These are phyloP conservation scores for Cyberlindnera misumaiensis DNA, from an alignment of 805 yeast species.

Conservation along the genomic window DNA sequence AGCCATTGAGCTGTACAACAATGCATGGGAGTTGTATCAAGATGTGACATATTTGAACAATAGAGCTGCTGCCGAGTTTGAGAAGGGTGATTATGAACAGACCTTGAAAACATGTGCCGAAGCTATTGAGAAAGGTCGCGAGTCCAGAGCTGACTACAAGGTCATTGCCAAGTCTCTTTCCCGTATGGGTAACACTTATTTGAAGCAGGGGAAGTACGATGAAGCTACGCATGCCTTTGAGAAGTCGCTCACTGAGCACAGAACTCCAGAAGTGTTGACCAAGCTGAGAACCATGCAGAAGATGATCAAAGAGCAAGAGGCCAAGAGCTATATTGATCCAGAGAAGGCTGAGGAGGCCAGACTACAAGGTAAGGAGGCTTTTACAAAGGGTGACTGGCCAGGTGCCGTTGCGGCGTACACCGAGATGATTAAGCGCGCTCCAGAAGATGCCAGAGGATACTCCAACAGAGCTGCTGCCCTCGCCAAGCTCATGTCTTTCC, in stretches of 20 bases:
- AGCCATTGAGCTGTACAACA: conserved; percentile 79
- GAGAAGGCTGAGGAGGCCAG: conserved; percentile 95
- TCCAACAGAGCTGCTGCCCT: conserved; percentile 97
- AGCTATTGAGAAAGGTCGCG: conserved; percentile 89
- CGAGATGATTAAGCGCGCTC: conserved; percentile 96
- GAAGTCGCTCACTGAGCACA: conserved; percentile 91
- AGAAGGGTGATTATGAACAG: conserved; percentile 84
- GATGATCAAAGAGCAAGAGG: conserved; percentile 72
- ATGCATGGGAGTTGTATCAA: conserved; percentile 74
- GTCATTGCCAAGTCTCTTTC: conserved; percentile 88
- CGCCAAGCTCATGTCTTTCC: conserved; percentile 92
- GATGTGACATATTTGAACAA: conserved; percentile 94
- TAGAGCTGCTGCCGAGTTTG: conserved; percentile 96
- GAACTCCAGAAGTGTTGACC: conserved; percentile 87
- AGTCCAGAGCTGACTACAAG: conserved; percentile 85
- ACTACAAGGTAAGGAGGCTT: conserved; percentile 80
- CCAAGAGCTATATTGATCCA: conserved; percentile 75
- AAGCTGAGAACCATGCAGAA: conserved; percentile 87
- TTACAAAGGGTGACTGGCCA: conserved; percentile 94
- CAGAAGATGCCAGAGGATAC: conserved; percentile 93
- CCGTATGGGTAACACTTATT: conserved; percentile 78
- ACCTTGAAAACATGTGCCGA: conserved; percentile 74
- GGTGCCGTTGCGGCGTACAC: conserved; percentile 89
- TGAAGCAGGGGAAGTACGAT: conserved; percentile 65
- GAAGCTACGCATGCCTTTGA: conserved; percentile 76